Base-by-base conservation (phyloP, 2,329 filamentous ascomycete species). In the Lecanicillium sp. region DNA sequence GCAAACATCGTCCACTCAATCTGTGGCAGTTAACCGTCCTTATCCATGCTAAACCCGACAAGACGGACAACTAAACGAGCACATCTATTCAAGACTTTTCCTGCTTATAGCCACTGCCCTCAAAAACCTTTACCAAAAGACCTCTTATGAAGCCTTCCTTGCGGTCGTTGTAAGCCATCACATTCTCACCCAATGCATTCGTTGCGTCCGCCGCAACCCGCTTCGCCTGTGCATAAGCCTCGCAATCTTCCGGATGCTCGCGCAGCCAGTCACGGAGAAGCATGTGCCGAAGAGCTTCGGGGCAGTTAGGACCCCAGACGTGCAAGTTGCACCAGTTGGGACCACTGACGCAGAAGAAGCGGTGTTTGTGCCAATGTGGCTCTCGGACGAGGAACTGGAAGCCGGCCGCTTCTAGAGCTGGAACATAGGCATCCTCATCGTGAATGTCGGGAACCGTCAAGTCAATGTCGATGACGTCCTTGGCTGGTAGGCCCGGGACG, bases 401-500 rank as follows among this genome's bases (percentile, higher is more conserved):
- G 5, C 64, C 63, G 4, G 51, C 53, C 0, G 43, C 39, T 48
- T 65, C 62, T 5, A 69, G 58, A 11, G 48, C 49, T 3, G 56
- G 51, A 12, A 62, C 60, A 41, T 68, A 70, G 13, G 43, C 47
- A 11, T 39, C 46, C 43, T 70, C 65, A 35, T 57, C 53, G 28
- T 42, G 43, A 15, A 58, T 43, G 40, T 65, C 53, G 5, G 48
- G 37, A 13, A 71, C 51, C 13, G 64, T 52, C 15, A 71, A 51
- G 44, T 71, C 68, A 33, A 71, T 55, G 47, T 71, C 68, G 29
- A 71, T 63, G 36, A 70, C 49, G 39, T 60, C 58, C 52, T 71
- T 70, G 35, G 68, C 66, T 2, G 62, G 52, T 11, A 71, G 57
- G 4, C 51, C 54, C 1, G 64, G 61, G 14, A 70, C 57, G 20